Percentiles rank a stretch among this genome's conserved stretches.
Conservation (phyloP, 2,329 filamentous ascomycete species). For the Colletotrichum theobromicola region DNA sequence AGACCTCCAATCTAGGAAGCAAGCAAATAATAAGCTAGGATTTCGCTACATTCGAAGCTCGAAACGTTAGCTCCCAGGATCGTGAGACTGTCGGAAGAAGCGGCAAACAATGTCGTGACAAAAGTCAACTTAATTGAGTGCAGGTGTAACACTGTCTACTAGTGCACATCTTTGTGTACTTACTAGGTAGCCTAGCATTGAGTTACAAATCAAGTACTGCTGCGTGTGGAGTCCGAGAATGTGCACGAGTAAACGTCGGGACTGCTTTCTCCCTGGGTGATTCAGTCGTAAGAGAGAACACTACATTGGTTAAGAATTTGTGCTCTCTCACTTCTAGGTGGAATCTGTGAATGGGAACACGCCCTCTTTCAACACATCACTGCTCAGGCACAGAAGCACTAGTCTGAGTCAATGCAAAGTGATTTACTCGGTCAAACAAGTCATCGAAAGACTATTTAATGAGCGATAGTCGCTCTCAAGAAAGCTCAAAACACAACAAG, state of each 20-base stretch:
- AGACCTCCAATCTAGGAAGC: background rate
- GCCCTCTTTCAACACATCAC: background rate
- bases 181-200: too few species aligned
- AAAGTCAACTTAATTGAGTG: too few species aligned
- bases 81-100: too few species aligned
- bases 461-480: background rate
- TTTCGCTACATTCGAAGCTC: too few species aligned
- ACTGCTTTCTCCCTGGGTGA: background rate
- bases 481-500: rapidly evolving
- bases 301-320: rapidly evolving
- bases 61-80: too few species aligned
- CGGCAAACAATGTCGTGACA: too few species aligned
- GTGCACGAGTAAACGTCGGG: background rate
- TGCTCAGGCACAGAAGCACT: rapidly evolving
- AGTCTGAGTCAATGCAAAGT: rapidly evolving
- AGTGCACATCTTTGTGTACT: too few species aligned
- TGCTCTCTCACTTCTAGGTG: background rate
- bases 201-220: too few species aligned
- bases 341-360: background rate
- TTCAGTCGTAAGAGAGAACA: background rate
- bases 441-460: background rate
- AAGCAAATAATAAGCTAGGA: too few species aligned
- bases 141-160: too few species aligned
- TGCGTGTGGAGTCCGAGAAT: background rate
- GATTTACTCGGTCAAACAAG: background rate